Percentiles rank a stretch among this genome's conserved stretches.
These are phyloP conservation scores for Aspergillus jensenii DNA, from an alignment of 2,329 filamentous ascomycete genomes.

Conservation along the genomic window DNA sequence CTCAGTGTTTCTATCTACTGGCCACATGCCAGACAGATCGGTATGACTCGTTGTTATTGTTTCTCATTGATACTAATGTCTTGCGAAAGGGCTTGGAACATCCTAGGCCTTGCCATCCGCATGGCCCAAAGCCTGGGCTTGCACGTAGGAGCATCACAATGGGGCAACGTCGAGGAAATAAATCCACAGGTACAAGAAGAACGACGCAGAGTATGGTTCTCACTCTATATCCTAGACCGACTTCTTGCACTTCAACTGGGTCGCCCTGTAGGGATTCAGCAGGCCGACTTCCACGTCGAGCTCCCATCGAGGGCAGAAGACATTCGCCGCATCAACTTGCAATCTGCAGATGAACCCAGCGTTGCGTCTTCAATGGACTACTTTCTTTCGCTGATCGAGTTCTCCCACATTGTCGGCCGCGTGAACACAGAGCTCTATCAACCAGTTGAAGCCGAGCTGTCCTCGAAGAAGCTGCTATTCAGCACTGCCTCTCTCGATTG, in stretches of 20 bases:
- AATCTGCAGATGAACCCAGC: too few species aligned
- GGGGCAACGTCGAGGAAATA: background rate
- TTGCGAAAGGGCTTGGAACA: background rate
- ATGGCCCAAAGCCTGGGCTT: slow-evolving; percentile 39
- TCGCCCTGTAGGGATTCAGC: slow-evolving; percentile 38
- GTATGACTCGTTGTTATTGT: background rate
- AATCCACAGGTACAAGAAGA: background rate
- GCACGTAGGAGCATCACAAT: slow-evolving; percentile 28
- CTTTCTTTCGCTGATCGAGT: background rate
- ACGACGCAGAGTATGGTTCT: slow-evolving; percentile 33
- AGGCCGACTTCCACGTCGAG: background rate
- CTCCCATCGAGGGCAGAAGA: background rate
- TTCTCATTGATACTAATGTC: too few species aligned
- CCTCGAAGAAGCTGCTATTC: background rate
- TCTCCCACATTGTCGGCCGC: background rate
- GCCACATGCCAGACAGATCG: background rate
- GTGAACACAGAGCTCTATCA: background rate
- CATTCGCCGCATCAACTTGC: too few species aligned
- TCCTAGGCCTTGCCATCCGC: slow-evolving; percentile 26
- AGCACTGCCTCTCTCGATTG: slow-evolving; percentile 29
- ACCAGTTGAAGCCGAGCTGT: background rate
- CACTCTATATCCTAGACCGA: slow-evolving; percentile 41
- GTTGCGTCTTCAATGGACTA: background rate
- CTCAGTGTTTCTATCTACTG: background rate
- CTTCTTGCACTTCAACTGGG: slow-evolving; percentile 42